Base-by-base conservation (phyloP, 306 rosid species). In the Begonia loranthoides region DNA sequence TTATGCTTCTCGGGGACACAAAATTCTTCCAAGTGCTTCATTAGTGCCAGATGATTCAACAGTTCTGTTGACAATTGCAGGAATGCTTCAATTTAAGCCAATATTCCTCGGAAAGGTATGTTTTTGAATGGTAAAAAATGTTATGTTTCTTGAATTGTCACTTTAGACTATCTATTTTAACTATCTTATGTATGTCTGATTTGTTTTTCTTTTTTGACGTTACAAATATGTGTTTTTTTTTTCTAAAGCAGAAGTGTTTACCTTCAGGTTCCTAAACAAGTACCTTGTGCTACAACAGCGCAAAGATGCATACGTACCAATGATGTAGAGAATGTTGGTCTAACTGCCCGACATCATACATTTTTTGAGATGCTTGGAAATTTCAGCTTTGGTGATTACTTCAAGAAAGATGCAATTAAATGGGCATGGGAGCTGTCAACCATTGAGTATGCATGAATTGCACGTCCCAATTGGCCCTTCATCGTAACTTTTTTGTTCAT, bases 361-460 rank as follows among this genome's bases (percentile, higher is more conserved):
- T 84, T 89, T 60, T 89, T 89, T 60, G 95, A 89, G 76, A 84
- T 89, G 97, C 97, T 89, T 59, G 97, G 95, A 50, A 89, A 89
- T 77, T 89, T 89, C 76, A 89, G 94, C 74, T 84, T 84, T 76
- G 95, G 95, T 28, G 85, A 89, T 79, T 89, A 82, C 85, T 89
- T 89, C 84, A 89, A 89, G 79, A 70, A 64, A 69, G 87, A 88
- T 66, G 97, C 95, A 57, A 84, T 84, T 71, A 66, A 56, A 34
- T 89, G 95, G 97, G 97, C 97, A 10, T 89, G 97, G 97, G 90
- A 89, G 47, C 82, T 89, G 66, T 54, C 97, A 24, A 89, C 95
- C 55, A 16, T 62, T 9, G 87, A 89, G 97, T 89, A 75, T 60
- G 82, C 73, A 45, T 51, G 15, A 52, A 41, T 58, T 39, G 49